These are phyloP conservation scores for Adansonia grandidieri DNA, from an alignment of 441 rosid species.

Conservation along the genomic window DNA sequence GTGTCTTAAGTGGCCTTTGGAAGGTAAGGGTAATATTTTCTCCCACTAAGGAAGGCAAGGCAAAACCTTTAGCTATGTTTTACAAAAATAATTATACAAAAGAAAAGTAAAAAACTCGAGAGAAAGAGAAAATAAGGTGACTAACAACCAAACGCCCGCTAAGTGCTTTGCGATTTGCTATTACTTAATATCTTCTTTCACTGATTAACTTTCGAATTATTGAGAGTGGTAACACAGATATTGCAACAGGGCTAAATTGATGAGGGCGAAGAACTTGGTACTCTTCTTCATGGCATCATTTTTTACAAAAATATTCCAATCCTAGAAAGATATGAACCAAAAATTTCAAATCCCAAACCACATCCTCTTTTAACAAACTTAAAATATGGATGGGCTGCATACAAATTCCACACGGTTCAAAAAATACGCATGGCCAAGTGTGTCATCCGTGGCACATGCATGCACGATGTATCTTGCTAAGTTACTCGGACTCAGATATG, in stretches of 20 bases:
- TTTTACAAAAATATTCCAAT: conserved; percentile 7
- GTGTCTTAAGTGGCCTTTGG: not conserved
- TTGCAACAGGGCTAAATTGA: not conserved
- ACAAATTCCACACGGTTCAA: not conserved
- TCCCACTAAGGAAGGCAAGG: not conserved
- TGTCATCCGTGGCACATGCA: not conserved
- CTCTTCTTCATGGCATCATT: not conserved
- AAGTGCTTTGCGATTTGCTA: not conserved
- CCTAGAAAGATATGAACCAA: not conserved
- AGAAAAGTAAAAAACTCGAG: not conserved
- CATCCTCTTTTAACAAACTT: not conserved
- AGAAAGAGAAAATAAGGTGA: not conserved
- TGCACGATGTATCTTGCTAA: not conserved
- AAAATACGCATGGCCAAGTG: not conserved
- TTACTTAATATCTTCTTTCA: not conserved
- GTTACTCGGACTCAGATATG: no score
- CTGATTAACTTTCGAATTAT: not conserved
- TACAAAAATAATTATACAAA: not conserved
- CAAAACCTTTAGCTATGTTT: not conserved
- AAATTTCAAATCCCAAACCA: not conserved
- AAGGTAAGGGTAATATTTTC: not conserved
- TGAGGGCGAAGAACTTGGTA: not conserved
- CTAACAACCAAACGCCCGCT: not conserved
- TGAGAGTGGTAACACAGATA: not conserved
- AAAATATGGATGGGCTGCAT: not conserved